Evolutionary conservation across 768 basidiomycete genomes (phyloP).

Genomic region (Amanita pseudoporphyria): DNA sequence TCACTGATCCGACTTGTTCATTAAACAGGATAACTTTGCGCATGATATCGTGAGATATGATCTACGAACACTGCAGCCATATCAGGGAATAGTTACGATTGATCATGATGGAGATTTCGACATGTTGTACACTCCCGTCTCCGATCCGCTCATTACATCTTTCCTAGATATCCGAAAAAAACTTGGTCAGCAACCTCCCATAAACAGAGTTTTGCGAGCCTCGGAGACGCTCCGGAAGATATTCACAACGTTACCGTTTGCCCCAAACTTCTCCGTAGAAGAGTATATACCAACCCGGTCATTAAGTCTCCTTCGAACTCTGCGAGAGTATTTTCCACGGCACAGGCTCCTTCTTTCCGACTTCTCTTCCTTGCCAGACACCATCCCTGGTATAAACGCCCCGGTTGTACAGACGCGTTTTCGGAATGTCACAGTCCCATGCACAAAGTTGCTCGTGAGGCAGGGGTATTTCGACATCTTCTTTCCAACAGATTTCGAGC

Average conservation of each 20-base stretch:
- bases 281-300: constrained; percentile 94
- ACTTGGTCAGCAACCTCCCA: constrained; percentile 47
- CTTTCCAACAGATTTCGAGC: constrained; percentile 89
- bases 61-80: constrained; percentile 64
- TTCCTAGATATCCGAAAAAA: constrained; percentile 63
- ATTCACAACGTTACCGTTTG: constrained; percentile 73
- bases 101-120: constrained; percentile 76
- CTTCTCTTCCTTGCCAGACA: constrained; percentile 81
- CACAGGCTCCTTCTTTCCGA: constrained; percentile 94
- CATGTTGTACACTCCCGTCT: constrained; percentile 72
- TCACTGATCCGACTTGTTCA: constrained; percentile 1
- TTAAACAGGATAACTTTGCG: constrained; percentile 84
- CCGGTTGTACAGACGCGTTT: constrained; percentile 96
- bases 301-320: constrained; percentile 70
- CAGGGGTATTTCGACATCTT: constrained; percentile 98
- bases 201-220: constrained; percentile 43
- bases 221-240: constrained; percentile 50
- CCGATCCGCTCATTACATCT: constrained; percentile 75
- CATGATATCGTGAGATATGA: constrained; percentile 95
- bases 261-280: constrained; percentile 77
- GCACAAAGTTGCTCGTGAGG: constrained; percentile 82
- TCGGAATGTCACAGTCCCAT: constrained; percentile 78
- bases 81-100: constrained; percentile 76
- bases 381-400: constrained; percentile 65
- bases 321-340: constrained; percentile 78